Evolutionary conservation across 768 basidiomycete species (phyloP).

Genomic region (Trametes gibbosa): DNA sequence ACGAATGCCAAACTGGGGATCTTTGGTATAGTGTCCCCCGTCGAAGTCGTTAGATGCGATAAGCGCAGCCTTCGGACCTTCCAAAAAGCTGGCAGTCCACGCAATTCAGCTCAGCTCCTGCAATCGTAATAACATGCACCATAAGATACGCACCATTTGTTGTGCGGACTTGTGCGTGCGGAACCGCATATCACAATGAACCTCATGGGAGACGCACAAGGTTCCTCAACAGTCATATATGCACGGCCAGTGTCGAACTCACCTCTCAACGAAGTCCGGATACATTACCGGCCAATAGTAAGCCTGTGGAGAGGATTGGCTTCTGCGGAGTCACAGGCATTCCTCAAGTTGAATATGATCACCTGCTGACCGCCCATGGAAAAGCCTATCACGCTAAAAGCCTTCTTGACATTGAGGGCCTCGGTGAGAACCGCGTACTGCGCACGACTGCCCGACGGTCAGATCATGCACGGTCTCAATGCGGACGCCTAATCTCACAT

Average conservation of each 20-base stretch:
- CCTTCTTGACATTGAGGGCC: conserved; percentile 42
- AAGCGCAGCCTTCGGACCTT: conserved; percentile 57
- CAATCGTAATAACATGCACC: background rate
- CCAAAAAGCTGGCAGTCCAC: conserved; percentile 45
- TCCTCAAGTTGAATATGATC: background rate
- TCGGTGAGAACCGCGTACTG: conserved; percentile 53
- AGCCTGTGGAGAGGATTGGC: conserved; percentile 32
- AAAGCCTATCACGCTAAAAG: conserved; percentile 50
- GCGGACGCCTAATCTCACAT: conserved; percentile 34
- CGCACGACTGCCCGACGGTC: conserved; percentile 39
- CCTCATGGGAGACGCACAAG: conserved; percentile 29
- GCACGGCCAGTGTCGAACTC: background rate
- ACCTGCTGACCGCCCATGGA: conserved; percentile 61
- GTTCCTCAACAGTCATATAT: background rate
- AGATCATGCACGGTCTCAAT: background rate
- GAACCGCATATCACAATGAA: conserved; percentile 52
- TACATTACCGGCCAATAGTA: conserved; percentile 58
- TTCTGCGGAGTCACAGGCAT: background rate
- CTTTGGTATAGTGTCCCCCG: conserved; percentile 47
- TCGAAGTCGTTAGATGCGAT: conserved; percentile 54
- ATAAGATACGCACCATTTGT: conserved; percentile 40
- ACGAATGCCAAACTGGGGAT: conserved; percentile 48
- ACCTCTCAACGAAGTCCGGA: conserved; percentile 53
- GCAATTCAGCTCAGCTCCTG: background rate
- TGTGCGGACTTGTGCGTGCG: conserved; percentile 54